Evolutionary conservation across 176 grass and related monocot species (phyloP).

Genomic region (Canna indica): DNA sequence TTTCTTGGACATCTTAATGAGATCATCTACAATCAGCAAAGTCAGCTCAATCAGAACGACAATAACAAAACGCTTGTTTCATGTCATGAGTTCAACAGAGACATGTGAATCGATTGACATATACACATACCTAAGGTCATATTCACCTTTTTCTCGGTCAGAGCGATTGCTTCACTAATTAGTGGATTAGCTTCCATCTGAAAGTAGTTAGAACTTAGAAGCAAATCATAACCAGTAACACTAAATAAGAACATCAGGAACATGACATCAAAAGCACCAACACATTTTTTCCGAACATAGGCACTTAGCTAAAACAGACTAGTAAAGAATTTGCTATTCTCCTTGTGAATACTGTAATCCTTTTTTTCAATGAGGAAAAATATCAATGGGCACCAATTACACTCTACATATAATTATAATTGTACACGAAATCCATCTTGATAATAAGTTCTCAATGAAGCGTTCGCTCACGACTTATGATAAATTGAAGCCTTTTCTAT

Average conservation of each 20-base stretch:
- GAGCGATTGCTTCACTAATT: constrained; percentile 53
- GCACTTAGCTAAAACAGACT: too few relatives aligned
- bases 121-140: constrained; percentile 67
- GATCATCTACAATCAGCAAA: constrained; percentile 47
- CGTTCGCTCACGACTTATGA: too few relatives aligned
- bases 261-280: neutral
- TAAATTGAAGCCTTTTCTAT: too few relatives aligned
- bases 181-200: constrained; percentile 58
- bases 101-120: neutral
- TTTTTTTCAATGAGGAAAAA: too few relatives aligned
- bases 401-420: too few relatives aligned
- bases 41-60: neutral
- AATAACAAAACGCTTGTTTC: neutral
- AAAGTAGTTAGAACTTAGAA: neutral
- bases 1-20: constrained; percentile 97
- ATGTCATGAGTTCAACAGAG: neutral
- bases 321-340: too few relatives aligned
- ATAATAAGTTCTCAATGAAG: too few relatives aligned
- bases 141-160: constrained; percentile 98
- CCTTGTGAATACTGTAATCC: too few relatives aligned
- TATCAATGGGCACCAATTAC: too few relatives aligned
- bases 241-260: neutral
- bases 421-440: too few relatives aligned
- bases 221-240: neutral
- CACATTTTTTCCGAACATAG: neutral